Conservation (phyloP, 2,329 filamentous ascomycete genomes). For the Epichloe amarillans region DNA sequence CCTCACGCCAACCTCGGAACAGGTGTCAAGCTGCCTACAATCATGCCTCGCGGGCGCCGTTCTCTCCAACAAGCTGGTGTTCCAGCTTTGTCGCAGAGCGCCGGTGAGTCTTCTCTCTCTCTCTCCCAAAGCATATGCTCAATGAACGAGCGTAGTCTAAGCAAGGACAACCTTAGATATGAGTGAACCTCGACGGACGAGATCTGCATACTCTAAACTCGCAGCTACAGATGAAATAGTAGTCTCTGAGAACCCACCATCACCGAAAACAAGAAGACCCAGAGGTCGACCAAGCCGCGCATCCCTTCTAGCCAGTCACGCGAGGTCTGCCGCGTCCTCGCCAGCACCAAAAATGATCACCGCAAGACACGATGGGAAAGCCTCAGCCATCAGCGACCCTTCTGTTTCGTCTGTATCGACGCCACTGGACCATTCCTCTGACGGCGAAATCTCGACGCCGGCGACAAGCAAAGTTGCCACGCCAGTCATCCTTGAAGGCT, state of each 20-base stretch:
- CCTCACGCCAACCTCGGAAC: background rate
- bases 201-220: background rate
- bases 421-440: constrained; percentile 17
- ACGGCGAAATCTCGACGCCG: constrained; percentile 22
- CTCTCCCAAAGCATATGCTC: background rate
- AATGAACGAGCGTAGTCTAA: background rate
- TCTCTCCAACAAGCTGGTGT: constrained; percentile 8
- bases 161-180: background rate
- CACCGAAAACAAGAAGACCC: constrained; percentile 6
- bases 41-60: constrained; percentile 20
- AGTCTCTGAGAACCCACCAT: constrained; percentile 1
- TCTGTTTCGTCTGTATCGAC: constrained; percentile 21
- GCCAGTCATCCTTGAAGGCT: constrained; percentile 15
- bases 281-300: constrained; percentile 14
- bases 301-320: constrained; percentile 8
- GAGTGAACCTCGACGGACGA: background rate
- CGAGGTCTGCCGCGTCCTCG: constrained; percentile 4
- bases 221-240: background rate
- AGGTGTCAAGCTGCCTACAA: background rate
- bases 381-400: constrained; percentile 11
- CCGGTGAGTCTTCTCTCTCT: background rate
- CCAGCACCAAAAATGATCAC: background rate
- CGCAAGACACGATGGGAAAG: constrained; percentile 6
- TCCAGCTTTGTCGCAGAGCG: background rate
- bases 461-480: constrained; percentile 25